Conservation (phyloP, 2,329 filamentous ascomycete genomes). For the Epichloe festucae region DNA sequence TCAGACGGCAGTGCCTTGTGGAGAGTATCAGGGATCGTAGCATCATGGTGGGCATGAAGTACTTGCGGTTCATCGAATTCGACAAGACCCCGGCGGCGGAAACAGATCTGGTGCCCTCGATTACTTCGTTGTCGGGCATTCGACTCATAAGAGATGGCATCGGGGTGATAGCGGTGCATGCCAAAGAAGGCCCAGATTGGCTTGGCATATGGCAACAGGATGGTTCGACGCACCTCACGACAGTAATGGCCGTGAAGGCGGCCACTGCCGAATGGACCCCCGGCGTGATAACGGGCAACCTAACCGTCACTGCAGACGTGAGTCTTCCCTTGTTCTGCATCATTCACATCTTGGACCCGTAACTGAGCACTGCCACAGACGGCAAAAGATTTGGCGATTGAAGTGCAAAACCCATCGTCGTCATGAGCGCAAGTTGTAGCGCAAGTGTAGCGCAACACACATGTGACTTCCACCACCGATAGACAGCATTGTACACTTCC, state of each 20-base stretch:
- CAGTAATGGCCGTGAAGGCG: neutral
- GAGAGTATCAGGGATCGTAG: neutral
- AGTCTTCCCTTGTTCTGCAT: slow-evolving; percentile 1
- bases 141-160: slow-evolving; percentile 4
- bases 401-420: neutral
- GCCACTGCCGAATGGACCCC: slow-evolving; percentile 3
- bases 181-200: slow-evolving; percentile 5
- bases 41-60: slow-evolving; percentile 4
- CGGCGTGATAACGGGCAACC: neutral
- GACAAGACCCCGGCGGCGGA: neutral
- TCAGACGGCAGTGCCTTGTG: slow-evolving; percentile 2
- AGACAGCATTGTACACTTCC: no score
- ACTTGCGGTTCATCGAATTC: slow-evolving; percentile 5
- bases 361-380: neutral
- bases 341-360: neutral
- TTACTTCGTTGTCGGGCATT: neutral
- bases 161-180: slow-evolving; percentile 5
- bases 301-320: slow-evolving; percentile 5
- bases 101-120: neutral
- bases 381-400: slow-evolving; percentile 14
- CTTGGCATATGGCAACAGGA: slow-evolving; percentile 6
- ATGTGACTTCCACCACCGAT: no score
- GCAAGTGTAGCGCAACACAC: no score
- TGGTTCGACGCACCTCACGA: neutral
- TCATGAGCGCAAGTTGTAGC: neutral